These are phyloP conservation scores for Backusella morwellensis DNA, from an alignment of 192 early-diverging fungal genomes.

Conservation along the genomic window DNA sequence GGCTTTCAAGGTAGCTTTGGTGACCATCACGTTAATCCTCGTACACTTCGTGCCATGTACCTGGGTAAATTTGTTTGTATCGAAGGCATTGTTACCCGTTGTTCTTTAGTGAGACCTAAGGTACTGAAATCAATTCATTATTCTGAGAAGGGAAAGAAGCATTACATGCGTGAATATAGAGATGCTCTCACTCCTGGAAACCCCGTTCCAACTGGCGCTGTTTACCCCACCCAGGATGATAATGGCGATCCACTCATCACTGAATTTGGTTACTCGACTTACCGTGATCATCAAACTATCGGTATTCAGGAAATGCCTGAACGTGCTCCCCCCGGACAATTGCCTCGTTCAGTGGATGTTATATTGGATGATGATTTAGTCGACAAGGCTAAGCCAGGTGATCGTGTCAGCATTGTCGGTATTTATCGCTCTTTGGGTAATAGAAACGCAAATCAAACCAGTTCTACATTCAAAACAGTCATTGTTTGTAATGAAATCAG, in stretches of 20 bases:
- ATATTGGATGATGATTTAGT: constrained; percentile 96
- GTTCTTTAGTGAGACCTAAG: constrained; percentile 97
- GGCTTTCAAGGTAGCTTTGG: constrained; percentile 95
- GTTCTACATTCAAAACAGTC: constrained; percentile 88
- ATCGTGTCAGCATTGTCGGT: constrained; percentile 92
- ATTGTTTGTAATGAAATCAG: constrained; percentile 86
- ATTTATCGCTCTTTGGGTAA: constrained; percentile 89
- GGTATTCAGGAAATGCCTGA: constrained; percentile 99
- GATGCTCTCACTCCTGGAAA: constrained; percentile 82
- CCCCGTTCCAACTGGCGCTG: constrained; percentile 66
- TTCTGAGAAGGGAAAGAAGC: constrained; percentile 78
- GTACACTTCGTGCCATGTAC: constrained; percentile 75
- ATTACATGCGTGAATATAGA: constrained; percentile 80
- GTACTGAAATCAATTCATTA: constrained; percentile 91
- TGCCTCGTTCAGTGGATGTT: constrained; percentile 92
- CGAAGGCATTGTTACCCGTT: constrained; percentile 97
- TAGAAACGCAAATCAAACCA: constrained; percentile 65
- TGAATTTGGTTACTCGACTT: constrained; percentile 88
- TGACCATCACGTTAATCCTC: constrained; percentile 81
- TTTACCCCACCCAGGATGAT: constrained; percentile 95
- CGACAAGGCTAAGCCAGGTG: constrained; percentile 94
- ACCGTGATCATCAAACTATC: constrained; percentile 91
- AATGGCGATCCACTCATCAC: constrained; percentile 89
- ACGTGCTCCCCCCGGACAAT: constrained; percentile 88
- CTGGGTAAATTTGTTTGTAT: constrained; percentile 89